Evolutionary conservation across 169 alveolate genomes (phyloP), one percentile per base, ranked within the genome.

Genomic region (Plasmodium cynomolgi): DNA sequence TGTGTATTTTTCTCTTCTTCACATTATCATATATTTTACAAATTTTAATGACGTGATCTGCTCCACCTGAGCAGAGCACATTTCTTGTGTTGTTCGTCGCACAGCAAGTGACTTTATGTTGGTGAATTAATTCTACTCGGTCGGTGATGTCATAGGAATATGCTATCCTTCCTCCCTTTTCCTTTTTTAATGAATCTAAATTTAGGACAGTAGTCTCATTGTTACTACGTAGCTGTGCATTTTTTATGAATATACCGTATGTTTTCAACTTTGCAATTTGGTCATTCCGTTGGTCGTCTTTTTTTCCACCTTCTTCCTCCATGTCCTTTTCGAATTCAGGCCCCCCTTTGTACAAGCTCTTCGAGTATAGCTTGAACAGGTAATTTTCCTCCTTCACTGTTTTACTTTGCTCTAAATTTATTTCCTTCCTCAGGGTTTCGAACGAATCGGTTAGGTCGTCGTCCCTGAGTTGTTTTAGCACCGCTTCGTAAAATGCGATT

Each of bases 1-100:
- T 34, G 81, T 75, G 20, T 26, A 71, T 31, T 77, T 86, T 86
- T 72, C 39, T 84, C 71, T 86, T 86, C 62, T 86, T 85, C 56
- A 85, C 68, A 34, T 68, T 68, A 1, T 86, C 93, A 77, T 86
- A 39, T 29, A 86, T 86, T 86, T 86, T 86, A 29, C 72, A 37
- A 26, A 86, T 86, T 79, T 86, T 86, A 31, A 96, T 95, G n/a
- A 73, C 80, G 84, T 80, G 68, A 39, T 85, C 96, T n/a, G 83
- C 91, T 20, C 97, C 96, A 23, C 97, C 97, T n/a, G 97, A 96
- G 86, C 97, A 96, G 75, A 96, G 77, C 6, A 96, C 84, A 85
- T 83, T 95, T 23, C 95, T 84, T 29, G 90, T 50, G 50, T 29
- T 20, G 58, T 71, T 92, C 75, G 72, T 91, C 37, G 79, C 77